Conservation (phyloP, 164 flowering plant species). For the Magnolia sinica region DNA sequence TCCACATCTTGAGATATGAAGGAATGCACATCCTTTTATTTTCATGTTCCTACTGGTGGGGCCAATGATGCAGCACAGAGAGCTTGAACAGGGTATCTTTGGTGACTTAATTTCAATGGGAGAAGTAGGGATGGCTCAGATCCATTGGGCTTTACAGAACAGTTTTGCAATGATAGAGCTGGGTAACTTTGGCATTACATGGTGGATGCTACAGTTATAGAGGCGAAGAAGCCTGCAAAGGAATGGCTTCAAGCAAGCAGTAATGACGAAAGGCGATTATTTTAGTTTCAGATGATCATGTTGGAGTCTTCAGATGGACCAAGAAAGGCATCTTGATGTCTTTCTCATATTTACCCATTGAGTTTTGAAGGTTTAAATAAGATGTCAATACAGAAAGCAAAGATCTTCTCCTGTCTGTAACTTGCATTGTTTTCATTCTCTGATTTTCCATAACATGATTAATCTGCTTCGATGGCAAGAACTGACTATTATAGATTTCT, state of each 20-base stretch:
- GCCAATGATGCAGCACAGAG: neutral
- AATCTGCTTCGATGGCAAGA: too few species aligned
- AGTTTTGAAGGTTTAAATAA: neutral
- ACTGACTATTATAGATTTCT: too few species aligned
- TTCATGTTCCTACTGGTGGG: neutral
- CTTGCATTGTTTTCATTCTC: too few species aligned
- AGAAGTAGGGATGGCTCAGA: neutral
- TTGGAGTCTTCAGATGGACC: neutral
- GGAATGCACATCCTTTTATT: neutral
- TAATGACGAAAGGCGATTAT: neutral
- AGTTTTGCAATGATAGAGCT: neutral
- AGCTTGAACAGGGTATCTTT: neutral
- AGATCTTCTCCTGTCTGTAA: neutral
- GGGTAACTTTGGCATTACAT: neutral
- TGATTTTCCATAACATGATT: neutral
- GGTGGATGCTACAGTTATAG: neutral
- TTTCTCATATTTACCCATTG: neutral
- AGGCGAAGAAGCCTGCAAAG: neutral
- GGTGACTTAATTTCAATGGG: neutral
- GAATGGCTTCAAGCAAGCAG: neutral
- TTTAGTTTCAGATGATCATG: neutral
- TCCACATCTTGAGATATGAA: neutral
- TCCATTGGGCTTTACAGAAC: neutral
- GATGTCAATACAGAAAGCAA: neutral
- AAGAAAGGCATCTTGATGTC: neutral